A percentile compares a stretch with the other conserved stretches of the same genome.
Evolutionary conservation across 257 asterid species (phyloP).

Genomic region (Verbascum thapsus): DNA sequence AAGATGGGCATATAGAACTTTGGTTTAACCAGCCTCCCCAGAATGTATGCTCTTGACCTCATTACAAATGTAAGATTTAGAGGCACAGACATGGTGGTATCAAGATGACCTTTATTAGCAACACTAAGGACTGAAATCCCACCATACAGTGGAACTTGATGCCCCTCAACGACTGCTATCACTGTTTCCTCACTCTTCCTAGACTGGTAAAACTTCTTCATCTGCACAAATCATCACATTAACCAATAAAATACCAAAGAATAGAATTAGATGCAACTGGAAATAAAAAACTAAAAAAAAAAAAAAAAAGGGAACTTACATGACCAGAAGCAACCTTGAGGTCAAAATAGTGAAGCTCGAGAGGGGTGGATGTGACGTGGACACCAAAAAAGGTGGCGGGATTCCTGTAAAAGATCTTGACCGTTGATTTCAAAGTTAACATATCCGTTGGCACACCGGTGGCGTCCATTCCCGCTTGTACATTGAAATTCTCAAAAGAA

Average conservation of each 20-base stretch:
- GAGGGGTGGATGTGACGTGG: conserved; percentile 82
- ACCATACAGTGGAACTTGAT: conserved; percentile 89
- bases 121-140: conserved; percentile 57
- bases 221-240: conserved; percentile 37
- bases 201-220: conserved; percentile 62
- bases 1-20: conserved; percentile 47
- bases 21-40: conserved; percentile 78
- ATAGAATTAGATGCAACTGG: not conserved
- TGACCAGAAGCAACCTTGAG: conserved; percentile 79
- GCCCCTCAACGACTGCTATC: conserved; percentile 51
- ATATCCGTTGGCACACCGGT: conserved; percentile 93
- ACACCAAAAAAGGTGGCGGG: conserved; percentile 89
- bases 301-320: conserved; percentile 33
- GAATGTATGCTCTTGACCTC: conserved; percentile 74
- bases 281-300: not conserved
- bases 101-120: conserved; percentile 42
- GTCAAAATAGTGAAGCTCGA: conserved; percentile 62
- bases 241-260: not conserved
- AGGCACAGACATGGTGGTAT: conserved; percentile 51
- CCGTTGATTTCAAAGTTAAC: conserved; percentile 86
- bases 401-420: conserved; percentile 64
- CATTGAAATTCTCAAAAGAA: conserved; percentile 62
- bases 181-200: conserved; percentile 66
- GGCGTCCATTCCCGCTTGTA: conserved; percentile 89
- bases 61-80: conserved; percentile 66